Evolutionary conservation across 768 basidiomycete species (phyloP).

Genomic region (Postia placenta): DNA sequence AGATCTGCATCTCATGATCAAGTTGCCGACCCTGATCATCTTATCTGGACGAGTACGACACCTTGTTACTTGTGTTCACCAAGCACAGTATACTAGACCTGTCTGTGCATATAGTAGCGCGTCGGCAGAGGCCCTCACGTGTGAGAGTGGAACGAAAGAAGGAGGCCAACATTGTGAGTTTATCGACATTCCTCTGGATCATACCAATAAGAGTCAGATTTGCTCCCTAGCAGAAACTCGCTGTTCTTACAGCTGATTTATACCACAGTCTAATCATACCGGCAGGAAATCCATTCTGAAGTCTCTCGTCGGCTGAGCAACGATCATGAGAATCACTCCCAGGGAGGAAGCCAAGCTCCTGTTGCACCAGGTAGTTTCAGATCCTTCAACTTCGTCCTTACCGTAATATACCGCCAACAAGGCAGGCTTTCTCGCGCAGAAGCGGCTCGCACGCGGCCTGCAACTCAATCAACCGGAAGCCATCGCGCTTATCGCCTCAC

Average conservation of each 20-base stretch:
- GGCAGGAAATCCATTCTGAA: background rate
- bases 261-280: no score
- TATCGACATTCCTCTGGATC: no score
- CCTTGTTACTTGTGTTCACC: no score
- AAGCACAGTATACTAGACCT: no score
- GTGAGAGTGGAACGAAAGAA: no score
- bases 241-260: background rate
- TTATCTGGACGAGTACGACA: no score
- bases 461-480: slow-evolving; percentile 86
- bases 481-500: slow-evolving; percentile 83
- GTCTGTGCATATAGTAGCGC: no score
- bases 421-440: slow-evolving; percentile 88
- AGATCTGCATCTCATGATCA: background rate
- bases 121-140: no score
- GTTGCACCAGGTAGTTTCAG: slow-evolving; percentile 55
- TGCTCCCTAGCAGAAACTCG: background rate
- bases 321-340: slow-evolving; percentile 62
- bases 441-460: slow-evolving; percentile 90
- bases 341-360: slow-evolving; percentile 72
- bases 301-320: background rate
- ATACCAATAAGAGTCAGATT: background rate
- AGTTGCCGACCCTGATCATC: no score
- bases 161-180: no score
- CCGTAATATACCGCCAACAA: slow-evolving; percentile 22
- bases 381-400: background rate